phyloP scores from a whole-genome alignment of 2,329 filamentous ascomycete species.

The Chrysosphaeria jannelii region DNA sequence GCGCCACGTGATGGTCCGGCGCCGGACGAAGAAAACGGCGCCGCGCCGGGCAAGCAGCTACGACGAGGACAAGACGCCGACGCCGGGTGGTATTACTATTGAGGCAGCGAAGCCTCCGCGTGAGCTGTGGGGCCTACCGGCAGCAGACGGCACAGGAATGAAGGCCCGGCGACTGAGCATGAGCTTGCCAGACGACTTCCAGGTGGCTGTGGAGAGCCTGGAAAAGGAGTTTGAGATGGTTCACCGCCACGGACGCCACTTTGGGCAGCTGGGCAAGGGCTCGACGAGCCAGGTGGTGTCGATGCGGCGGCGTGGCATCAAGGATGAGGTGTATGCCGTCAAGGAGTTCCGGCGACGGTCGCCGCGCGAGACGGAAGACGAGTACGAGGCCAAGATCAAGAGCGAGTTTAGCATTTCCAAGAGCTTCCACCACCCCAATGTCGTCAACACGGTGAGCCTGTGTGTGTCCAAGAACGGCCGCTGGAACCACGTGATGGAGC shows the following conservation, averaged over 20 bases:
- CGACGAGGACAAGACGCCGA: slow-evolving; percentile 10
- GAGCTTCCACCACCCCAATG: slow-evolving; percentile 60
- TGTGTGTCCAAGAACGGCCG: slow-evolving; percentile 44
- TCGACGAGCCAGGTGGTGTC: slow-evolving; percentile 57
- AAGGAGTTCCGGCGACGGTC: slow-evolving; percentile 63
- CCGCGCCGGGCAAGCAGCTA: slow-evolving; percentile 17
- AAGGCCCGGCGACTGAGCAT: slow-evolving; percentile 54
- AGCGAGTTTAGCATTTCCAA: slow-evolving; percentile 74
- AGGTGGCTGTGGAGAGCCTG: slow-evolving; percentile 38
- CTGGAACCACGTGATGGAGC: slow-evolving; percentile 88
- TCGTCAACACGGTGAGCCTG: slow-evolving; percentile 50
- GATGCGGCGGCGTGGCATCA: slow-evolving; percentile 40
- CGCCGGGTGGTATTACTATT: slow-evolving; percentile 2
- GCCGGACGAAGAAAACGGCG: slow-evolving; percentile 7
- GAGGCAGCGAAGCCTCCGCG: too few species aligned
- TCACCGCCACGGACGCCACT: slow-evolving; percentile 39
- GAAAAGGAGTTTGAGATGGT: slow-evolving; percentile 38
- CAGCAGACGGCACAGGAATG: slow-evolving; percentile 40
- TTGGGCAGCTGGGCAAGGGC: slow-evolving; percentile 52
- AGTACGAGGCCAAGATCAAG: slow-evolving; percentile 73
- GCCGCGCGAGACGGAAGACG: slow-evolving; percentile 33
- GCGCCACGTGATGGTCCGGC: too few species aligned
- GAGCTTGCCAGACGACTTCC: slow-evolving; percentile 43
- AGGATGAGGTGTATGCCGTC: slow-evolving; percentile 44
- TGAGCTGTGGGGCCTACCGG: slow-evolving; percentile 24